A percentile compares a stretch with the other conserved stretches of the same genome.
These are phyloP conservation scores for Penicillium angulare DNA, from an alignment of 495 filamentous ascomycete species.

Conservation along the genomic window DNA sequence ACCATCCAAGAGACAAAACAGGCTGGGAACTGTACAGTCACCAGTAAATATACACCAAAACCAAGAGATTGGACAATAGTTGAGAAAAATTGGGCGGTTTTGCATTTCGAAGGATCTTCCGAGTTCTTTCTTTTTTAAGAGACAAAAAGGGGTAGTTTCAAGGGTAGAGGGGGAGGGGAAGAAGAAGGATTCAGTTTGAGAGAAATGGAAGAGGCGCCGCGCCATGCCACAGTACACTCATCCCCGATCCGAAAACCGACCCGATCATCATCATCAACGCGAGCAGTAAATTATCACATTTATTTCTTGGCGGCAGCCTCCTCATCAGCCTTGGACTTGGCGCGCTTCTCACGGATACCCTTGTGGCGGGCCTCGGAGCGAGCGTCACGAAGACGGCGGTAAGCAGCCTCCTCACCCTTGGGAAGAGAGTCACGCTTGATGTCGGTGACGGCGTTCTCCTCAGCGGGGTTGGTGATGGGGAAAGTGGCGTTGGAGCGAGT, in stretches of 20 bases:
- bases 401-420: constrained; percentile 77
- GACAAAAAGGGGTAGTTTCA: constrained; percentile 27
- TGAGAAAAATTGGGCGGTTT: constrained; percentile 36
- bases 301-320: constrained; percentile 89
- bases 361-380: constrained; percentile 78
- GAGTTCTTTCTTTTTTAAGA: constrained; percentile 41
- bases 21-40: neutral
- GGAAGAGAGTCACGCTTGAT: constrained; percentile 78
- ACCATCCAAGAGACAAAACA: neutral
- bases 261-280: constrained; percentile 52
- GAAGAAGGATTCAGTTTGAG: constrained; percentile 27
- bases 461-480: constrained; percentile 66
- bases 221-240: constrained; percentile 46
- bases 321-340: constrained; percentile 88
- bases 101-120: constrained; percentile 45
- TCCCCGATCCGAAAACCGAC: constrained; percentile 43
- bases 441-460: constrained; percentile 64
- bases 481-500: constrained; percentile 56
- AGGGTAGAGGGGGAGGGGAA: constrained; percentile 17
- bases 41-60: constrained; percentile 1
- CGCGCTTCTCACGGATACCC: constrained; percentile 90
- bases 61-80: neutral
- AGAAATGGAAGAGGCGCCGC: constrained; percentile 36
- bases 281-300: constrained; percentile 48
- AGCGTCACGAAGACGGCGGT: constrained; percentile 78